Percentiles rank a stretch among this genome's conserved stretches.
phyloP scores from a whole-genome alignment of 768 basidiomycete genomes.

The Agrocybe praecox region DNA sequence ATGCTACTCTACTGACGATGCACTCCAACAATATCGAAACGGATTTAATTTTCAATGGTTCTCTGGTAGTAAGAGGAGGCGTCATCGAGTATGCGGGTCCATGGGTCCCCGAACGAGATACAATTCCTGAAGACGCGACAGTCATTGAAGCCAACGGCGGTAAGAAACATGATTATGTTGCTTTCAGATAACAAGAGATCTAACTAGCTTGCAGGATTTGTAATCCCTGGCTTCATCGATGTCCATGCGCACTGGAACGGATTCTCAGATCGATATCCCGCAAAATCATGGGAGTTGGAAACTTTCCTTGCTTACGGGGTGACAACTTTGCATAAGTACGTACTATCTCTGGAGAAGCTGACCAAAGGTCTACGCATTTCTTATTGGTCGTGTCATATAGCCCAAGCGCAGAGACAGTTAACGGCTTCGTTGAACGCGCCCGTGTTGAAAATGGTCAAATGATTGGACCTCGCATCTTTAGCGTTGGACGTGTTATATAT shows the following conservation, averaged over 20 bases:
- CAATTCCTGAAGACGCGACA: conserved; percentile 39
- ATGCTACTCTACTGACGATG: conserved; percentile 76
- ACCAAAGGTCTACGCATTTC: background rate
- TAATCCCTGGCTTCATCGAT: conserved; percentile 76
- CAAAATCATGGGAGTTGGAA: conserved; percentile 74
- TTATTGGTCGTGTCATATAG: conserved; percentile 29
- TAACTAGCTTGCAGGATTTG: conserved; percentile 44
- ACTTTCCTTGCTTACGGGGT: conserved; percentile 78
- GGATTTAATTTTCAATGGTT: conserved; percentile 57
- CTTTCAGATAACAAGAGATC: no score
- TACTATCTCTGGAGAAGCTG: background rate
- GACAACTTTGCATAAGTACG: conserved; percentile 76
- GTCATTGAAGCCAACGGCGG: conserved; percentile 65
- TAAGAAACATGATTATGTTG: conserved; percentile 24
- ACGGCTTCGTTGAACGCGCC: conserved; percentile 65
- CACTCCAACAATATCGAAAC: conserved; percentile 46
- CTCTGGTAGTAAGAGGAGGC: conserved; percentile 57
- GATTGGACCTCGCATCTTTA: conserved; percentile 74
- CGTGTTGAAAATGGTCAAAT: conserved; percentile 70
- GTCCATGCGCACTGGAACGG: conserved; percentile 78
- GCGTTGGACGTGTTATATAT: conserved; percentile 67
- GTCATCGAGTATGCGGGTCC: conserved; percentile 54
- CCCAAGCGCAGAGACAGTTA: conserved; percentile 64
- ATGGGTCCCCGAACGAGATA: conserved; percentile 24
- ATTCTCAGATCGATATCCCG: conserved; percentile 51